These are phyloP conservation scores for Eucalyptus pauciflora DNA, from an alignment of 345 rosid genomes.

Conservation along the genomic window DNA sequence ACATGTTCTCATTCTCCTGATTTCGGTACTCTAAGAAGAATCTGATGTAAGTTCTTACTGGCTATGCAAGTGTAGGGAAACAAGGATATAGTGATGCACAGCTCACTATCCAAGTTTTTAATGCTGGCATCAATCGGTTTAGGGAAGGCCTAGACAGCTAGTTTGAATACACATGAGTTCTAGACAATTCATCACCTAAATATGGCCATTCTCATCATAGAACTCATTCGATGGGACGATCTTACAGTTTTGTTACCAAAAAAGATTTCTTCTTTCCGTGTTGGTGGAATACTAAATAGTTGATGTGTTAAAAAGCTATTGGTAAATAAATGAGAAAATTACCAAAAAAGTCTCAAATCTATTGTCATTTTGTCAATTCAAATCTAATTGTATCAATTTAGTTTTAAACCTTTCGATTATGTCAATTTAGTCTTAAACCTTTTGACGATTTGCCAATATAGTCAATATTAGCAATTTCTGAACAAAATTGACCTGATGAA, in stretches of 20 bases:
- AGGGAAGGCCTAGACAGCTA: not conserved
- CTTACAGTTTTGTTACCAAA: not conserved
- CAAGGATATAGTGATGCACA: not conserved
- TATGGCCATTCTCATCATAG: not conserved
- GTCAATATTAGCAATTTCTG: not conserved
- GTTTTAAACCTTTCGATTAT: too few relatives aligned
- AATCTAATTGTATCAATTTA: too few relatives aligned
- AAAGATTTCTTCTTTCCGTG: not conserved
- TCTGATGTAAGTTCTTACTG: not conserved
- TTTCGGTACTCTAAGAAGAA: not conserved
- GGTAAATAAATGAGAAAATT: not conserved
- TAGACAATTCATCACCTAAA: not conserved
- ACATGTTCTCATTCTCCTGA: not conserved
- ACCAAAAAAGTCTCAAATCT: too few relatives aligned
- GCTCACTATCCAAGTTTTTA: not conserved
- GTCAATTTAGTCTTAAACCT: not conserved
- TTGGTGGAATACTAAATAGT: not conserved
- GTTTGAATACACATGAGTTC: not conserved
- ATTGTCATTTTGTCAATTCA: too few relatives aligned
- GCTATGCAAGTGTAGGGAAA: not conserved
- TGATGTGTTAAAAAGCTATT: not conserved
- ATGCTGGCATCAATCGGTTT: not conserved
- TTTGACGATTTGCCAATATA: too few relatives aligned
- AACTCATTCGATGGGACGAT: not conserved
- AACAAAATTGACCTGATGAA: too few relatives aligned